phyloP scores from a whole-genome alignment of 2,329 filamentous ascomycete genomes.

The Cadophora luteo-olivacea region DNA sequence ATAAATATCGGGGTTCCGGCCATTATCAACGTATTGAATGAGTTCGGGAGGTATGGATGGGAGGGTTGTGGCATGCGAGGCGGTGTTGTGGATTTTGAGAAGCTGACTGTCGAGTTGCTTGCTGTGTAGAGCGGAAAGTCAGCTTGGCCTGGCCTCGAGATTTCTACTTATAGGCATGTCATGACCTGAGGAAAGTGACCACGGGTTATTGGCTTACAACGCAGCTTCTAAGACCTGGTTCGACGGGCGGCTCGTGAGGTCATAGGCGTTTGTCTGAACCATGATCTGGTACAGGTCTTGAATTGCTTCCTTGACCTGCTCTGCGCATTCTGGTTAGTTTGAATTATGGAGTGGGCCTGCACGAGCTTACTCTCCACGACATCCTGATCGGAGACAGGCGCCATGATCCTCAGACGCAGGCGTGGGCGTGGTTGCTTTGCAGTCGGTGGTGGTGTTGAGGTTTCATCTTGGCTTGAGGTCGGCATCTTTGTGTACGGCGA shows the following conservation, averaged over 20 bases:
- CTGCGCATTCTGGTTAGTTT: conserved; percentile 44
- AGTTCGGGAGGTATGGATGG: conserved; percentile 66
- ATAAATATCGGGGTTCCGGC: conserved; percentile 77
- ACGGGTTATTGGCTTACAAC: conserved; percentile 48
- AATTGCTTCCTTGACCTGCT: conserved; percentile 66
- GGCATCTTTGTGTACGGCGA: background rate
- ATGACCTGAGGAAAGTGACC: conserved; percentile 9
- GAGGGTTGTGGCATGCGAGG: conserved; percentile 49
- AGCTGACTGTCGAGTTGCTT: conserved; percentile 50
- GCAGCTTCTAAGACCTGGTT: conserved; percentile 62
- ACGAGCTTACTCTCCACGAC: conserved; percentile 46
- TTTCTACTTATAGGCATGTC: background rate
- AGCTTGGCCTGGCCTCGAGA: background rate
- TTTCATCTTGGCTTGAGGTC: background rate
- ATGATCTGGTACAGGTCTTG: conserved; percentile 69
- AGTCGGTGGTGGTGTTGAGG: background rate
- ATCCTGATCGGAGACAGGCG: conserved; percentile 47
- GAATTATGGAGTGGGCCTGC: background rate
- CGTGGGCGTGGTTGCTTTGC: conserved; percentile 2
- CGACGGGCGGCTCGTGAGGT: conserved; percentile 54
- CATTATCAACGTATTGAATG: conserved; percentile 72
- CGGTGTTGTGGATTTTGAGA: conserved; percentile 49
- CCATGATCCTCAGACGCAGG: conserved; percentile 39
- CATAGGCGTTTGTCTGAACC: conserved; percentile 68
- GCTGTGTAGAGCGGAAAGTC: conserved; percentile 46